phyloP scores from a whole-genome alignment of 2,329 filamentous ascomycete genomes.

The Chrysoporthe cubensis region DNA sequence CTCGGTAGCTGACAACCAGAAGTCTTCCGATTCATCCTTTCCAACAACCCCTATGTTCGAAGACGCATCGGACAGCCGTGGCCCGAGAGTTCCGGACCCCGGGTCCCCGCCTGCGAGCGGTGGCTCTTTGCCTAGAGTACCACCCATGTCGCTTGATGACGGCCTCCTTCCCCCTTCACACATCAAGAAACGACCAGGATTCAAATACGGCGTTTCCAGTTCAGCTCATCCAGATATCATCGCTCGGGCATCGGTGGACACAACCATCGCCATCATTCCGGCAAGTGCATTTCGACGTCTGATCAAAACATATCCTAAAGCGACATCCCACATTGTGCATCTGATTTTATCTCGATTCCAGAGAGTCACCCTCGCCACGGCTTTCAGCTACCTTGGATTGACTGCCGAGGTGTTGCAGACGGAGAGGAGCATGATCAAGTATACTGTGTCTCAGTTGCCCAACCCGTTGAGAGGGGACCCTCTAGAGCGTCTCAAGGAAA shows the following conservation, averaged over 20 bases:
- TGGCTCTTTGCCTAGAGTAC: conserved; percentile 62
- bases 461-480: conserved; percentile 87
- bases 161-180: conserved; percentile 31
- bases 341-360: conserved; percentile 95
- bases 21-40: conserved; percentile 40
- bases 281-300: conserved; percentile 92
- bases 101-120: conserved; percentile 37
- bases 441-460: conserved; percentile 87
- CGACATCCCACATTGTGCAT: conserved; percentile 95
- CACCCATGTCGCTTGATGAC: conserved; percentile 73
- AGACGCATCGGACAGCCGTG: conserved; percentile 31
- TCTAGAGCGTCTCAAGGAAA: conserved; percentile 84
- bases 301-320: conserved; percentile 92
- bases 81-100: conserved; percentile 35
- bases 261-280: conserved; percentile 97
- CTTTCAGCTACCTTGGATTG: conserved; percentile 90
- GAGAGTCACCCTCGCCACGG: conserved; percentile 90
- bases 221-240: conserved; percentile 97
- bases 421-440: conserved; percentile 91
- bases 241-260: conserved; percentile 93
- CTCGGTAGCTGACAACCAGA: conserved; percentile 36
- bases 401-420: conserved; percentile 91
- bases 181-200: conserved; percentile 43
- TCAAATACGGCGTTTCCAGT: conserved; percentile 57
- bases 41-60: conserved; percentile 47